Evolutionary conservation across 139 green algal genomes (phyloP).

Genomic region (Closterium sp.): DNA sequence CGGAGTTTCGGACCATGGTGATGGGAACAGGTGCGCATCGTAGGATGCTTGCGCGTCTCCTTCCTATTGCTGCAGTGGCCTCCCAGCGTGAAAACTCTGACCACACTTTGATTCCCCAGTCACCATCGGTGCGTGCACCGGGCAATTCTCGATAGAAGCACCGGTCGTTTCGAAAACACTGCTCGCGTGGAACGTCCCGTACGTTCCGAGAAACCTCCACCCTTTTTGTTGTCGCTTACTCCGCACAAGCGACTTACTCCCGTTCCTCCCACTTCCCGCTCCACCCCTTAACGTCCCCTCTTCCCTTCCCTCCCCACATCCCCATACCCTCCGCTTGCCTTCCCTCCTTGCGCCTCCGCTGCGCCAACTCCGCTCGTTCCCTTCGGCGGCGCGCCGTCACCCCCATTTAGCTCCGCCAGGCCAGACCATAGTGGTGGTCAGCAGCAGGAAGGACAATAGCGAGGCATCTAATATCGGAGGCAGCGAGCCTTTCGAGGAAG

Average conservation of each 20-base stretch:
- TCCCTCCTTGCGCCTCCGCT: background rate
- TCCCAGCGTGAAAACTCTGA: background rate
- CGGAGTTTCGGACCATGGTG: background rate
- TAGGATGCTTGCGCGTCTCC: background rate
- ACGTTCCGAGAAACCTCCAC: too few relatives aligned
- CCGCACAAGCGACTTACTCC: background rate
- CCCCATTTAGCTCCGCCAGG: background rate
- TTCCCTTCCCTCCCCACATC: background rate
- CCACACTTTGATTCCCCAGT: background rate
- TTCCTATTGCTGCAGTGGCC: background rate
- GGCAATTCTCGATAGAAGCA: background rate
- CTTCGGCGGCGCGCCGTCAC: background rate
- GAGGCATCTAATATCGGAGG: background rate
- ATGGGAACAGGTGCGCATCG: background rate
- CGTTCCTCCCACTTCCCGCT: background rate
- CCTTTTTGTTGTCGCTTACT: too few relatives aligned
- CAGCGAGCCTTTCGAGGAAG: too few relatives aligned
- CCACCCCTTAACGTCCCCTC: background rate
- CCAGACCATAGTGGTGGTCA: background rate
- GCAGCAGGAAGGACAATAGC: background rate
- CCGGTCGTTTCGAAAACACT: too few relatives aligned
- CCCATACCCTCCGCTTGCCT: background rate
- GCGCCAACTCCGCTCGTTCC: background rate
- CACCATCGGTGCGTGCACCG: background rate
- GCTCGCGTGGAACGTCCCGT: too few relatives aligned